These are phyloP conservation scores for Choiromyces venosus DNA, from an alignment of 495 filamentous ascomycete genomes.

Conservation along the genomic window DNA sequence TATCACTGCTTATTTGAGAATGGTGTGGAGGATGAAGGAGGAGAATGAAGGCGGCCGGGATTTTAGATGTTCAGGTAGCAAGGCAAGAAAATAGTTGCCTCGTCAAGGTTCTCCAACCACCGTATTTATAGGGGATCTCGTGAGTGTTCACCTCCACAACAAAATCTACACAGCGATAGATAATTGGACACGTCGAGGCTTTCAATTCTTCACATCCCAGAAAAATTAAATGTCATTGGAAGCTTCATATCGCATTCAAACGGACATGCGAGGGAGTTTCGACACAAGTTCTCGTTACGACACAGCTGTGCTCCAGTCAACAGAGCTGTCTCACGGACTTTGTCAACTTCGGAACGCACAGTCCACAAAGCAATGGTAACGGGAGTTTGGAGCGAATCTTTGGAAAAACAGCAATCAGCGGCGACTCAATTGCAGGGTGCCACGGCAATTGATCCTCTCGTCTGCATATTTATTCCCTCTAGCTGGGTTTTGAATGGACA, in stretches of 20 bases:
- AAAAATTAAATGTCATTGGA: neutral
- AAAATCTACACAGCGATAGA: neutral
- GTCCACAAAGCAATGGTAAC: neutral
- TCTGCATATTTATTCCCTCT: neutral
- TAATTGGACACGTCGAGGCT: neutral
- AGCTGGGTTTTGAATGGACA: neutral
- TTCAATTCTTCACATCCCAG: neutral
- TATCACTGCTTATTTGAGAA: neutral
- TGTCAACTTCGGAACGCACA: neutral
- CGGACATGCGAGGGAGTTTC: neutral
- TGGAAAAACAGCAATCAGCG: neutral
- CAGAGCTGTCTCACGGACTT: neutral
- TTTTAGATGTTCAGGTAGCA: slow-evolving; percentile 8
- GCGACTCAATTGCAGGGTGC: neutral
- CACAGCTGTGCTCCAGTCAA: neutral
- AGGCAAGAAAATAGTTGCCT: slow-evolving; percentile 14
- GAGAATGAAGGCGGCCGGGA: slow-evolving; percentile 28
- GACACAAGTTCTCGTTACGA: neutral
- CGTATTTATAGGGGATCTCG: slow-evolving; percentile 33
- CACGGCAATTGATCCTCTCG: neutral
- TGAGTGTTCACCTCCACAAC: neutral
- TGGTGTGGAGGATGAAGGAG: slow-evolving; percentile 4
- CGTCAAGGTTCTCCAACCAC: slow-evolving; percentile 37
- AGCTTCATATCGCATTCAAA: slow-evolving; percentile 2
- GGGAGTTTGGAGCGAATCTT: neutral